Percentiles rank a stretch among this genome's conserved stretches.
These are phyloP conservation scores for Sugiyamaella qingdaonensis DNA, from an alignment of 805 yeast species.

Conservation along the genomic window DNA sequence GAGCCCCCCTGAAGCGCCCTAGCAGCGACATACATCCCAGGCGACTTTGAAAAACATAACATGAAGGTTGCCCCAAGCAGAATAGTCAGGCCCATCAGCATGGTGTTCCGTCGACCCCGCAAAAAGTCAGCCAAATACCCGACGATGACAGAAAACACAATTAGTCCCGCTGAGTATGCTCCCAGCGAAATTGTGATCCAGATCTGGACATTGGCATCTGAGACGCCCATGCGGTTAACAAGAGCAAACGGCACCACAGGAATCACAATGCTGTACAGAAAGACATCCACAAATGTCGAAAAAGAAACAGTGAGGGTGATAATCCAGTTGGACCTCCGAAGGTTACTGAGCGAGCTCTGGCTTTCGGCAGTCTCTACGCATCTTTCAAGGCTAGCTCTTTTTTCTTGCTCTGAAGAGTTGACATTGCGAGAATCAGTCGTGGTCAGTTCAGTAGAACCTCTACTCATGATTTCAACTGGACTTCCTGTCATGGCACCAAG, in stretches of 20 bases:
- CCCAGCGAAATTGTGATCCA: conserved; percentile 29
- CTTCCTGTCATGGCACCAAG: no score
- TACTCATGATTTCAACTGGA: no score
- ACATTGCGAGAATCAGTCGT: no score
- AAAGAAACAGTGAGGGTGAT: conserved; percentile 29
- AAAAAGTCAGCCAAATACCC: conserved; percentile 30
- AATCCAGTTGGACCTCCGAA: conserved; percentile 21
- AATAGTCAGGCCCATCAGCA: conserved; percentile 31
- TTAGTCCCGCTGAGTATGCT: conserved; percentile 32
- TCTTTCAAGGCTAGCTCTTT: no score
- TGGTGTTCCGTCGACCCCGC: conserved; percentile 23
- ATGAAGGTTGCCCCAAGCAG: conserved; percentile 31
- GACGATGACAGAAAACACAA: conserved; percentile 28
- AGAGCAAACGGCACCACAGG: conserved; percentile 35
- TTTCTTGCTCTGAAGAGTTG: no score
- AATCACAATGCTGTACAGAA: conserved; percentile 31
- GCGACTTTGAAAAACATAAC: conserved; percentile 25
- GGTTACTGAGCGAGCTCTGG: no score
- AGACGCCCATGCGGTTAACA: conserved; percentile 26
- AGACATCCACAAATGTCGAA: conserved; percentile 33
- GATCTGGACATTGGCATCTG: conserved; percentile 25
- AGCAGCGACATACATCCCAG: conserved; percentile 29
- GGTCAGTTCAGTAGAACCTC: no score
- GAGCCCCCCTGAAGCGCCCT: conserved; percentile 34
- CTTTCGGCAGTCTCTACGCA: no score